These are phyloP conservation scores for Xylona heveae DNA, from an alignment of 495 filamentous ascomycete genomes.

Conservation along the genomic window DNA sequence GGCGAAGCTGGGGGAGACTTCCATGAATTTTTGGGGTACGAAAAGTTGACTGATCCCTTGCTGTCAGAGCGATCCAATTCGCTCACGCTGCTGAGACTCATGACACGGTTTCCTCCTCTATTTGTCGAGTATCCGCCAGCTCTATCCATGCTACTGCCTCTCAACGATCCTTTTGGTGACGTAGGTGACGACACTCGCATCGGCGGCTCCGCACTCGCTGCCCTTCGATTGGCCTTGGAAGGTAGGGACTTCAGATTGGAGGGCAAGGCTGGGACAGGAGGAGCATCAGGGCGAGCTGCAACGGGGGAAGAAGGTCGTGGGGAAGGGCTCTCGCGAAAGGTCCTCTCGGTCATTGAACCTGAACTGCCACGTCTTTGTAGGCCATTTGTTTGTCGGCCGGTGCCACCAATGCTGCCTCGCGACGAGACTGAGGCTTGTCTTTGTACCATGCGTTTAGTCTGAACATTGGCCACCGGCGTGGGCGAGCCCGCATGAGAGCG, in stretches of 20 bases:
- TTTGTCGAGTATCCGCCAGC: constrained; percentile 8
- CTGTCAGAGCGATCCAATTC: constrained; percentile 35
- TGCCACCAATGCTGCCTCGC: constrained; percentile 24
- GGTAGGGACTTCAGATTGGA: constrained; percentile 19
- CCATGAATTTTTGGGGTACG: constrained; percentile 33
- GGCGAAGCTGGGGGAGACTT: neutral
- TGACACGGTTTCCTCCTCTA: constrained; percentile 4
- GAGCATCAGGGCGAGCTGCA: constrained; percentile 24
- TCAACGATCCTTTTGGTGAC: constrained; percentile 16
- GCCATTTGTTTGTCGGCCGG: constrained; percentile 18
- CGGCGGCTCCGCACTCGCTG: constrained; percentile 31
- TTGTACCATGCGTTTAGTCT: constrained; percentile 67
- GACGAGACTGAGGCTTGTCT: constrained; percentile 54
- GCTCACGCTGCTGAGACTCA: neutral
- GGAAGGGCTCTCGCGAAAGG: constrained; percentile 56
- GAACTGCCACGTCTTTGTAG: constrained; percentile 46
- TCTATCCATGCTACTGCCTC: constrained; percentile 26
- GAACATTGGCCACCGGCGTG: constrained; percentile 53
- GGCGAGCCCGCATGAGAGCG: constrained; percentile 56
- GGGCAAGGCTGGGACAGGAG: constrained; percentile 59
- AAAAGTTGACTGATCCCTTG: constrained; percentile 64
- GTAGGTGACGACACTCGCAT: constrained; percentile 26
- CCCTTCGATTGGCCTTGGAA: constrained; percentile 18
- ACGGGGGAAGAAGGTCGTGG: constrained; percentile 29
- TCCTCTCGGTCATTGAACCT: constrained; percentile 67